Conservation (phyloP, 1,139 yeast genomes). For the Zygoascus hellenicus region DNA sequence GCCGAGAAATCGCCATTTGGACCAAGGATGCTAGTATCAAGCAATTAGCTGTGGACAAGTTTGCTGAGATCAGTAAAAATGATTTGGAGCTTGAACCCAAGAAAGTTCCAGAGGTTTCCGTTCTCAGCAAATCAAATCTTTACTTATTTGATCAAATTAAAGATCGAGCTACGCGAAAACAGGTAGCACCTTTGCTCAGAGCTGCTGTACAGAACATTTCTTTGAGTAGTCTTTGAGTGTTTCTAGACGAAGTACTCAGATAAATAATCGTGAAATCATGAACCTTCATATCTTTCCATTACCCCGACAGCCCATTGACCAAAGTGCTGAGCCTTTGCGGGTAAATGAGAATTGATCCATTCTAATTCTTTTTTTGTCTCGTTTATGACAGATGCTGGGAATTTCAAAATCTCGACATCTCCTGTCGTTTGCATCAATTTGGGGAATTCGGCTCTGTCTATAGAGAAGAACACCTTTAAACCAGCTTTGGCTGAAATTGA, state of each 20-base stretch:
- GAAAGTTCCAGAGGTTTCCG: neutral
- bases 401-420: slow-evolving; percentile 37
- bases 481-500: slow-evolving; percentile 25
- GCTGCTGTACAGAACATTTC: slow-evolving; percentile 22
- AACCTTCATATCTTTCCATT: slow-evolving; percentile 18
- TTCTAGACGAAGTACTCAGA: neutral
- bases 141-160: slow-evolving; percentile 48
- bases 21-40: slow-evolving; percentile 23
- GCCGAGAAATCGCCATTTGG: slow-evolving; percentile 51
- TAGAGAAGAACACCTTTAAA: slow-evolving; percentile 42
- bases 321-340: slow-evolving; percentile 30
- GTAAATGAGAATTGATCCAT: slow-evolving; percentile 32
- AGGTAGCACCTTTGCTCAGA: slow-evolving; percentile 60
- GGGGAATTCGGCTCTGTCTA: slow-evolving; percentile 22
- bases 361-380: slow-evolving; percentile 32
- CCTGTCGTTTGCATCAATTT: slow-evolving; percentile 31
- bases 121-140: slow-evolving; percentile 2
- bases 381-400: slow-evolving; percentile 32
- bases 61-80: slow-evolving; percentile 33
- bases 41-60: slow-evolving; percentile 26
- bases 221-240: slow-evolving; percentile 13
- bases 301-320: slow-evolving; percentile 34
- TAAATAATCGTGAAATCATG: neutral
- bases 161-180: slow-evolving; percentile 67
- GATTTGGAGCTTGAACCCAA: slow-evolving; percentile 33